phyloP scores from a whole-genome alignment of 805 yeast species.

The Jamesozyma gamospora region DNA sequence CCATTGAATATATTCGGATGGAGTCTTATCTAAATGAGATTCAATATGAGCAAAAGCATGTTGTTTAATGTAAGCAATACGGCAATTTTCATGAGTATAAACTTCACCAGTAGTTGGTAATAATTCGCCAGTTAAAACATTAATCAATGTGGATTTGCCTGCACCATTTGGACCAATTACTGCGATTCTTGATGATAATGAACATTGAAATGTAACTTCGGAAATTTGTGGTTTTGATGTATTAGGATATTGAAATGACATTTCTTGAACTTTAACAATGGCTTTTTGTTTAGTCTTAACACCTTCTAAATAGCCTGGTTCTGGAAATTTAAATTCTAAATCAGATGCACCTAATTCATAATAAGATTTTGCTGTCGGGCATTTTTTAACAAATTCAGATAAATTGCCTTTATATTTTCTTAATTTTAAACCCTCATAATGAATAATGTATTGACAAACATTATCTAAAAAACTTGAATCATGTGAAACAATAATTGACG shows the following conservation, averaged over 20 bases:
- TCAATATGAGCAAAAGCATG: slow-evolving; percentile 98
- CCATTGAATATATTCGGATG: slow-evolving; percentile 98
- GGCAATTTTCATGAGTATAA: slow-evolving; percentile 95
- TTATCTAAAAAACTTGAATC: slow-evolving; percentile 97
- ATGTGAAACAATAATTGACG: slow-evolving; percentile 94
- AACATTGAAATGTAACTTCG: slow-evolving; percentile 92
- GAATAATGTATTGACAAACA: slow-evolving; percentile 91
- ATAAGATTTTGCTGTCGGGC: slow-evolving; percentile 95
- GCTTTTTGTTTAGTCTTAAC: slow-evolving; percentile 99
- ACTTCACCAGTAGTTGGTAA: slow-evolving; percentile 95
- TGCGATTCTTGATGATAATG: slow-evolving; percentile 96
- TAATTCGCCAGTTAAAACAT: slow-evolving; percentile 96
- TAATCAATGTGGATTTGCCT: slow-evolving; percentile 95
- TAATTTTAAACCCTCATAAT: slow-evolving; percentile 97
- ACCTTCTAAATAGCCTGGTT: slow-evolving; percentile 99
- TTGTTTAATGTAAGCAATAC: slow-evolving; percentile 98
- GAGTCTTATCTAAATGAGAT: slow-evolving; percentile 93
- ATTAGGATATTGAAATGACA: slow-evolving; percentile 98
- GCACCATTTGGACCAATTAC: slow-evolving; percentile 99
- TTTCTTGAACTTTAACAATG: slow-evolving; percentile 87
- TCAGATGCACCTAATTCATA: slow-evolving; percentile 96
- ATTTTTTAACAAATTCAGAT: slow-evolving; percentile 91
- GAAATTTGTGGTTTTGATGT: slow-evolving; percentile 83
- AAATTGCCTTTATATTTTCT: slow-evolving; percentile 98
- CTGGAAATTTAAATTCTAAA: slow-evolving; percentile 90